A percentile compares a stretch with the other conserved stretches of the same genome.
phyloP scores from a whole-genome alignment of 2,329 filamentous ascomycete species.

The Neonectria ditissima region DNA sequence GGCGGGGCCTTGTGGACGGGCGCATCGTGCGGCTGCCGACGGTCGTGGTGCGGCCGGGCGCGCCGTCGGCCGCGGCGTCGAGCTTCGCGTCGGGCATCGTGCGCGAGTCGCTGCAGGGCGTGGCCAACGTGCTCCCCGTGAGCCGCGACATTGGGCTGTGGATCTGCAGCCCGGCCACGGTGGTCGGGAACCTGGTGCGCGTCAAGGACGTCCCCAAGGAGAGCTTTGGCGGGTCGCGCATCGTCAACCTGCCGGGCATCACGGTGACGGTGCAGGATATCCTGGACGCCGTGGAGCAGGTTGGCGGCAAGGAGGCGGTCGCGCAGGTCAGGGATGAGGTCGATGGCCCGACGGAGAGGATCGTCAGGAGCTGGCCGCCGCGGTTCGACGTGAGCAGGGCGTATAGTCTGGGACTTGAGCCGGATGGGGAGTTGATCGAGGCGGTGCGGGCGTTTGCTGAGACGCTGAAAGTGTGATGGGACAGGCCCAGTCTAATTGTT shows the following conservation, averaged over 20 bases:
- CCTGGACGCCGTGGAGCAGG: constrained; percentile 60
- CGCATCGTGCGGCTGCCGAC: constrained; percentile 69
- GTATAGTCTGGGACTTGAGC: constrained; percentile 61
- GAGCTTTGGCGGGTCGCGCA: constrained; percentile 53
- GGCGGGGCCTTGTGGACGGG: constrained; percentile 67
- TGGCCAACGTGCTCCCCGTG: constrained; percentile 60
- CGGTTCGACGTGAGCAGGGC: constrained; percentile 64
- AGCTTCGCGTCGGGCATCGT: constrained; percentile 73
- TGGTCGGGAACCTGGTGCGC: constrained; percentile 62
- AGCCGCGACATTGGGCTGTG: constrained; percentile 60
- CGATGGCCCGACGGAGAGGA: constrained; percentile 59
- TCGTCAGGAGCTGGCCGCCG: constrained; percentile 67
- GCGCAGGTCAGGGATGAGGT: constrained; percentile 59
- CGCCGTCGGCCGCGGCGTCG: constrained; percentile 69
- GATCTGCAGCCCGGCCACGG: constrained; percentile 64
- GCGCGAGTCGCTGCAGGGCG: constrained; percentile 63
- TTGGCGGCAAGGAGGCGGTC: constrained; percentile 60
- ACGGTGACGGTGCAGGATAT: constrained; percentile 66
- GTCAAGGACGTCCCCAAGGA: constrained; percentile 55
- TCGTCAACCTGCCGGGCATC: constrained; percentile 65
- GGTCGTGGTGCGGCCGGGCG: constrained; percentile 69
- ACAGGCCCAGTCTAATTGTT: no score
- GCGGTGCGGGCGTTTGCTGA: constrained; percentile 46
- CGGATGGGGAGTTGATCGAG: constrained; percentile 56
- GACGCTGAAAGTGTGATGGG: constrained; percentile 28